Percentiles rank a stretch among this genome's conserved stretches.
These are phyloP conservation scores for Heritiera littoralis DNA, from an alignment of 345 rosid species.

Conservation along the genomic window DNA sequence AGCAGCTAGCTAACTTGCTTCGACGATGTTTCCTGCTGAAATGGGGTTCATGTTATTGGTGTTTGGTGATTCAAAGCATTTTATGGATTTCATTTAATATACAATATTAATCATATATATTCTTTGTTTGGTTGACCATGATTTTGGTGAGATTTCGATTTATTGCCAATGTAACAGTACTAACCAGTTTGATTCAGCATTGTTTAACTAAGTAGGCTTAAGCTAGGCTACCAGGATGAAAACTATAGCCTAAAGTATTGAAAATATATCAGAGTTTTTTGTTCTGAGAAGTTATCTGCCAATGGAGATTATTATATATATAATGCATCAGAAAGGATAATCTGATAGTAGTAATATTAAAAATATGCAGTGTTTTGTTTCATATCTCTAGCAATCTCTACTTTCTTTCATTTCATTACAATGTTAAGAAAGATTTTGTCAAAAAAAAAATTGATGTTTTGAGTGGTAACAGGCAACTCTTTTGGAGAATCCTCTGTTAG, in stretches of 20 bases:
- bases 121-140: not conserved
- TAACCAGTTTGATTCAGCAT: not conserved
- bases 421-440: not conserved
- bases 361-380: not conserved
- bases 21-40: slow-evolving; percentile 22
- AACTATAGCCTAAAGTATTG: not conserved
- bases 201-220: not conserved
- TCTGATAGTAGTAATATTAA: not conserved
- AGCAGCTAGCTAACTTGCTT: slow-evolving; percentile 17
- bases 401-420: not conserved
- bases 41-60: slow-evolving; percentile 46
- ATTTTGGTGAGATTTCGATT: not conserved
- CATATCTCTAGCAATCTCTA: not conserved
- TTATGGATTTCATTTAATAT: not conserved
- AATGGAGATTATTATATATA: slow-evolving; percentile 1
- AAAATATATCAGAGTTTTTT: not conserved
- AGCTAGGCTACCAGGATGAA: not conserved
- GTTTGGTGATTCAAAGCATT: slow-evolving; percentile 23
- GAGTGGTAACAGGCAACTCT: not conserved
- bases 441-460: not conserved
- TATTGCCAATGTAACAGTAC: not conserved
- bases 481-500: not conserved
- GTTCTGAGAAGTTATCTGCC: not conserved
- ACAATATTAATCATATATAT: not conserved
- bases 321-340: not conserved